Conservation (phyloP, 129 eudicot species). For the Flaveria linearis region DNA sequence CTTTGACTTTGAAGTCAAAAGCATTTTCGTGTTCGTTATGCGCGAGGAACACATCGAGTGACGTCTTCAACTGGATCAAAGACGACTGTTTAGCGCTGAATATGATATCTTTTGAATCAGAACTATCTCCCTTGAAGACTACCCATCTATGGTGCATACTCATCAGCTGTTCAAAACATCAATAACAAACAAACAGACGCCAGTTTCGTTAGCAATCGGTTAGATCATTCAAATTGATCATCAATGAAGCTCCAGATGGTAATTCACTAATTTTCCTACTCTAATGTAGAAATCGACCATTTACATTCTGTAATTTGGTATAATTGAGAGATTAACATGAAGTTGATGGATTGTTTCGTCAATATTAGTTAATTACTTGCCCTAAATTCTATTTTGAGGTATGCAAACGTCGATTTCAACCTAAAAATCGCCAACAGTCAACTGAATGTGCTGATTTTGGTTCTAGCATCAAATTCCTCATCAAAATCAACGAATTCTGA, state of each 20-base stretch:
- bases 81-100: constrained; percentile 36
- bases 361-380: too few species aligned
- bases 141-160: constrained; percentile 43
- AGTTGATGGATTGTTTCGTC: too few species aligned
- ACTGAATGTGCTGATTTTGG: too few species aligned
- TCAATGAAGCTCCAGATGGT: neutral
- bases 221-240: neutral
- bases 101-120: constrained; percentile 34
- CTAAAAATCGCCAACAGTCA: too few species aligned
- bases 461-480: too few species aligned
- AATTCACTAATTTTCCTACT: neutral
- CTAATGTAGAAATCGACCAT: too few species aligned
- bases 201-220: neutral
- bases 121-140: constrained; percentile 46
- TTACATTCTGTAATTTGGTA: too few species aligned
- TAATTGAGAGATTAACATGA: too few species aligned
- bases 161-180: constrained; percentile 24
- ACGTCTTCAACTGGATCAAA: constrained; percentile 39
- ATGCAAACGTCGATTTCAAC: too few species aligned
- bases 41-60: constrained; percentile 40
- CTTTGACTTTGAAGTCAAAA: constrained; percentile 45
- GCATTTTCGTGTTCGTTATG: constrained; percentile 27
- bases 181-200: neutral
- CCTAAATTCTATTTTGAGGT: too few species aligned
- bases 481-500: too few species aligned